phyloP scores from a whole-genome alignment of 2,329 filamentous ascomycete genomes.

The Pseudogymnoascus sp. region DNA sequence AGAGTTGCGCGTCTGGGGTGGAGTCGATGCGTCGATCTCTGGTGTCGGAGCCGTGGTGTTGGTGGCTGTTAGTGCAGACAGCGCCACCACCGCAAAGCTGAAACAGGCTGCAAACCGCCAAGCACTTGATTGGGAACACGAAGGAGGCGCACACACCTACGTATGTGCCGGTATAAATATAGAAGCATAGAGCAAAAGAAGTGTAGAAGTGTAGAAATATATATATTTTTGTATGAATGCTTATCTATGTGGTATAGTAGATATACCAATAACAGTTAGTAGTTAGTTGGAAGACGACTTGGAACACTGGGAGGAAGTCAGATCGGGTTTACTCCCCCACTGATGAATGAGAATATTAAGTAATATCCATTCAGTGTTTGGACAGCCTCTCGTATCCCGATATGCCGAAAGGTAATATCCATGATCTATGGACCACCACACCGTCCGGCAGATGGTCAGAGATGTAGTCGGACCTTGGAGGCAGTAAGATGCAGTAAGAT shows the following conservation, averaged over 20 bases:
- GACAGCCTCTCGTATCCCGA: too few relatives aligned
- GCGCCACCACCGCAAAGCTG: background rate
- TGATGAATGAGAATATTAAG: background rate
- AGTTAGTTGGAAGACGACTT: background rate
- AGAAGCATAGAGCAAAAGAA: background rate
- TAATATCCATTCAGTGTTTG: background rate
- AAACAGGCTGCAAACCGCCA: background rate
- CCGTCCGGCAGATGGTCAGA: background rate
- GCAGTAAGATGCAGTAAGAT: background rate
- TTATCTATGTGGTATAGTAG: background rate
- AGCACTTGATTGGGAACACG: background rate
- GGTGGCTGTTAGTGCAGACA: background rate
- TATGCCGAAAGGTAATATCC: background rate
- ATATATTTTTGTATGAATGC: background rate
- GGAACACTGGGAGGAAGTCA: background rate
- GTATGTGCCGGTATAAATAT: background rate
- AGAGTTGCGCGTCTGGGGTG: constrained; percentile 4
- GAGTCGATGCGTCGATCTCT: background rate
- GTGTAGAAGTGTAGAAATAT: background rate
- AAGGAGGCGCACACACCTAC: background rate
- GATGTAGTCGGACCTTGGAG: background rate
- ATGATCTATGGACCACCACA: background rate
- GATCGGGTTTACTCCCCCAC: background rate
- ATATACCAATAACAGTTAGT: background rate
- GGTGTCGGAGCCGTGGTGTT: background rate